Percentiles rank a stretch among this genome's conserved stretches.
Evolutionary conservation across 2,329 filamentous ascomycete genomes (phyloP).

Genomic region (Colletotrichum costaricense): DNA sequence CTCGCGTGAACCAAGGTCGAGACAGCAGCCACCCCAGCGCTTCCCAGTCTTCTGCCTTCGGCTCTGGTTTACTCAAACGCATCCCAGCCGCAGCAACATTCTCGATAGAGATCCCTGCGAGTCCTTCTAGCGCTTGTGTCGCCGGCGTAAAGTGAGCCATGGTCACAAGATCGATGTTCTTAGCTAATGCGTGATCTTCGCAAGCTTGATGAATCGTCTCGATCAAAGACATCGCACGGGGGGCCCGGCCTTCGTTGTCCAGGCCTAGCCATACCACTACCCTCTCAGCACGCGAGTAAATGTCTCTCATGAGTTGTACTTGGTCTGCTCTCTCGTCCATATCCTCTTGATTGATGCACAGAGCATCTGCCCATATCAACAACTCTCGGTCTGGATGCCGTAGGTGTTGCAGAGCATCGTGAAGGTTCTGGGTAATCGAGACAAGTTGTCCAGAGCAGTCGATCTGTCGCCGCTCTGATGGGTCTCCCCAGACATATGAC

Average conservation of each 20-base stretch:
- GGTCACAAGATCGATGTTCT: neutral
- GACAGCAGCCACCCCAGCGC: neutral
- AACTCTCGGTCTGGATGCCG: neutral
- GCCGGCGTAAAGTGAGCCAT: slow-evolving; percentile 17
- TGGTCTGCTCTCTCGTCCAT: slow-evolving; percentile 33
- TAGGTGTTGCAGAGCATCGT: slow-evolving; percentile 36
- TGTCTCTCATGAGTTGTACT: slow-evolving; percentile 35
- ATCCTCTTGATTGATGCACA: slow-evolving; percentile 38
- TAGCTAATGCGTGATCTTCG: neutral
- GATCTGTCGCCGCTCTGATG: neutral
- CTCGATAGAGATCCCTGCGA: neutral
- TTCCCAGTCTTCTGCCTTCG: neutral
- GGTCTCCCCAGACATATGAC: slow-evolving; percentile 15
- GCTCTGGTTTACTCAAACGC: too few species aligned
- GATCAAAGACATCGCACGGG: neutral
- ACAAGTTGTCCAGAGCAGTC: neutral
- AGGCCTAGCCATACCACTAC: slow-evolving; percentile 34
- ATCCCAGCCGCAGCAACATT: neutral
- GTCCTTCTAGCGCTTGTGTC: neutral
- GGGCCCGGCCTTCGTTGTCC: neutral
- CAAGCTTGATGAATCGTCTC: neutral
- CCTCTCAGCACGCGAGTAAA: slow-evolving; percentile 27
- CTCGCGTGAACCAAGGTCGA: slow-evolving; percentile 15
- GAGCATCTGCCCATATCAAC: slow-evolving; percentile 37
- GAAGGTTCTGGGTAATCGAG: slow-evolving; percentile 33